Base-by-base conservation (phyloP, 2,329 filamentous ascomycete genomes). In the Hortaea werneckii region DNA sequence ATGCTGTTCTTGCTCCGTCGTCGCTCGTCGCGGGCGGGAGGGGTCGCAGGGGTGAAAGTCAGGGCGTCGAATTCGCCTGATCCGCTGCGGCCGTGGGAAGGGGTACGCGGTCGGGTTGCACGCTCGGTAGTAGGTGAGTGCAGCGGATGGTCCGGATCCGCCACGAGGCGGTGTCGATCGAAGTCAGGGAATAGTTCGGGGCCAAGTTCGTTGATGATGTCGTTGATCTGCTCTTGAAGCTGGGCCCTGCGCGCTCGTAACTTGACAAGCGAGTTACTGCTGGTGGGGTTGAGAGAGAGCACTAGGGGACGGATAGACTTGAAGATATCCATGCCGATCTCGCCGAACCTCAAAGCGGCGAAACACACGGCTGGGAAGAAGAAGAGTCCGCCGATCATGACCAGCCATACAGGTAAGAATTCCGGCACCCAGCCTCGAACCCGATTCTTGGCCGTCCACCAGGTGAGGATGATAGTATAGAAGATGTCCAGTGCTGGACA, bases 141-240 rank as follows among this genome's bases (percentile, higher is more conserved):
- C 3, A 58, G 51, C 34, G 53, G 53, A 42, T 64, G 56, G 6
- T 49, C 53, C 2, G 76, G 69, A 51, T 82, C 78, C 3, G 74
- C 70, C 28, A 90, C 71, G 46, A 92, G 77, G 30, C 87, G 79
- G 9, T 79, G 76, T 51, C 82, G 77, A 57, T 92, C 86, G 61
- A 95, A 98, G 69, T 98, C 92, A n/a, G 88, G 83, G 69, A 94
- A 98, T 71, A 98, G 83, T 62, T 96, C 89, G 0, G 92, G 92
- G 0, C 92, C 92, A 9, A 98, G 80, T 12, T 85, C 87, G 67
- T 98, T 96, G 73, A 98, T 95, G 40, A 94, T 75, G 3, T 92
- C 80, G 1, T 89, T 95, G 35, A 98, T 88, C 60, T 92, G 79
- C 7, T 78, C 74, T 47, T 86, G 86, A 40, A 98, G 77, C 52